These are phyloP conservation scores for Parafenestella ontariensis DNA, from an alignment of 2,329 filamentous ascomycete species.

Conservation along the genomic window DNA sequence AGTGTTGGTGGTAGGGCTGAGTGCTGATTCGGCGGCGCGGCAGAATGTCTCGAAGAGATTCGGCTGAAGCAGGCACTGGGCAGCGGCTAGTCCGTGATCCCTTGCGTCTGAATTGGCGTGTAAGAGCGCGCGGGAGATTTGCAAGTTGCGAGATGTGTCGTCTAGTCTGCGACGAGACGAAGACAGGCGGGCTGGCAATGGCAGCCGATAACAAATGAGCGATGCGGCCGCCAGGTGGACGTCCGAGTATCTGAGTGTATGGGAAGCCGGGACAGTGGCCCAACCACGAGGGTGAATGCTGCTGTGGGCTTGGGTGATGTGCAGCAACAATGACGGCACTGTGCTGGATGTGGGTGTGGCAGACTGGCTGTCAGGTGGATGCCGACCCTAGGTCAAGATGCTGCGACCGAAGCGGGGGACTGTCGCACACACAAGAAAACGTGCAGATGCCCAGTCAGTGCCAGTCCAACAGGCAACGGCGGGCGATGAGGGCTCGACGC, in stretches of 20 bases:
- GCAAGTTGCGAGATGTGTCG: background rate
- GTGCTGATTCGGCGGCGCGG: conserved; percentile 34
- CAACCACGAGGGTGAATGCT: conserved; percentile 16
- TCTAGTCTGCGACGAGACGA: conserved; percentile 15
- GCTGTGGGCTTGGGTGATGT: background rate
- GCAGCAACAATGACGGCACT: conserved; percentile 5
- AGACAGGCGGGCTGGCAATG: no score
- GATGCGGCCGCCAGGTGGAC: background rate
- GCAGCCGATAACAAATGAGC: conserved; percentile 16
- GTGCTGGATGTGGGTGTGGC: conserved; percentile 5
- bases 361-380: conserved; percentile 10
- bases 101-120: conserved; percentile 2
- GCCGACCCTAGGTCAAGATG: background rate
- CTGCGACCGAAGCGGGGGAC: conserved; percentile 8
- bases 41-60: conserved; percentile 24
- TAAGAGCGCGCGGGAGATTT: background rate
- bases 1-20: conserved; percentile 20
- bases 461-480: background rate
- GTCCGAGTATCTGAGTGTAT: no score
- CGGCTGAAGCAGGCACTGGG: conserved; percentile 29
- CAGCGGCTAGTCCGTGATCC: conserved; percentile 9
- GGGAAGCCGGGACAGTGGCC: no score
- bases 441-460: conserved; percentile 9
- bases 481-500: background rate
- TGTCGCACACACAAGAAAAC: conserved; percentile 12